phyloP scores from a whole-genome alignment of 176 grass and related monocot genomes.

The Carex littledalei region DNA sequence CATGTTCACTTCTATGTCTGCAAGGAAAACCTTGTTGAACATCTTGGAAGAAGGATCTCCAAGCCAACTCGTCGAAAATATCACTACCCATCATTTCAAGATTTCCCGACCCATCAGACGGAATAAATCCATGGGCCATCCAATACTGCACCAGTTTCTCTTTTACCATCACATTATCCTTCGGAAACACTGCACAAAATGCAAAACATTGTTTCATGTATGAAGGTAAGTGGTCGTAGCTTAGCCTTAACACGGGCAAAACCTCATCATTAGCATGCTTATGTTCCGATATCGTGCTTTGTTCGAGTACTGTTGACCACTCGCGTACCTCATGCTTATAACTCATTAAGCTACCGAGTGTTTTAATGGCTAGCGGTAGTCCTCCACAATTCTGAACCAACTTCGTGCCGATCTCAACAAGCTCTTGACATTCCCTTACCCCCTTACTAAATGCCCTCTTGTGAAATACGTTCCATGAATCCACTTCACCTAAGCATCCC shows the following conservation, averaged over 20 bases:
- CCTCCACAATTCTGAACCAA: slow-evolving; percentile 30
- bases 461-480: slow-evolving; percentile 25
- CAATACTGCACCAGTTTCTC: slow-evolving; percentile 17
- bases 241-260: background rate
- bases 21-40: background rate
- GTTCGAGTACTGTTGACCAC: background rate
- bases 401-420: background rate
- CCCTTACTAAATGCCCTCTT: slow-evolving; percentile 19
- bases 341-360: slow-evolving; percentile 30
- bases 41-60: slow-evolving; percentile 26
- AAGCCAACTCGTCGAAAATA: slow-evolving; percentile 4
- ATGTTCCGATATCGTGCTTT: slow-evolving; percentile 14
- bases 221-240: slow-evolving; percentile 28
- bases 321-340: background rate
- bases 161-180: slow-evolving; percentile 17
- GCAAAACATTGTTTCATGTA: slow-evolving; percentile 27
- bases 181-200: slow-evolving; percentile 27
- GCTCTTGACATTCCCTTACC: background rate
- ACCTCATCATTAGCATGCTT: background rate
- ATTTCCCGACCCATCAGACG: too few species aligned
- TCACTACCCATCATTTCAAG: background rate
- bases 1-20: background rate
- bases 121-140: slow-evolving; percentile 29
- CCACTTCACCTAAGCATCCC: background rate
- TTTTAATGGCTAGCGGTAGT: slow-evolving; percentile 22